Evolutionary conservation across 1,284 basidiomycete species (phyloP).

Genomic region (Cutaneotrichosporon arboriforme): DNA sequence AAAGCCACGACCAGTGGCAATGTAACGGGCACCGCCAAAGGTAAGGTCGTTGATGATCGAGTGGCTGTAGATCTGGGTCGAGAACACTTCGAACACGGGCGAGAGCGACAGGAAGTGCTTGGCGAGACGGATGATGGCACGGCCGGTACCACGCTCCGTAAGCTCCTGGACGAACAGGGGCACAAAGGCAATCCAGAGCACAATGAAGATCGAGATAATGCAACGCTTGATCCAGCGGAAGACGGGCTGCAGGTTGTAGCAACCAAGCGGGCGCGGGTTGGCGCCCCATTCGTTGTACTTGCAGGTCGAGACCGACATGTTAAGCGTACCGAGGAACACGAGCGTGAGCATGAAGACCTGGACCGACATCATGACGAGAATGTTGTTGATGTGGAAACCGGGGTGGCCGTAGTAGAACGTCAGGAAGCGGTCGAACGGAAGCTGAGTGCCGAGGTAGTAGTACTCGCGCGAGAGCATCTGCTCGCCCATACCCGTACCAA

Average conservation of each 20-base stretch:
- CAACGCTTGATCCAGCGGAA: conserved; percentile 90
- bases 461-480: conserved; percentile 99
- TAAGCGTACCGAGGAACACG: conserved; percentile 86
- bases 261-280: conserved; percentile 55
- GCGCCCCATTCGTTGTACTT: conserved; percentile 65
- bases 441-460: conserved; percentile 98
- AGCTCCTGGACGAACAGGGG: conserved; percentile 92
- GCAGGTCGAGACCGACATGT: conserved; percentile 71
- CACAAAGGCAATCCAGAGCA: conserved; percentile 91
- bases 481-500: conserved; percentile 99
- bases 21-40: conserved; percentile 92
- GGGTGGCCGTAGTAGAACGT: conserved; percentile 99
- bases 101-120: conserved; percentile 90
- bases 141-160: conserved; percentile 82
- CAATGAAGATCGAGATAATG: conserved; percentile 92
- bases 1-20: conserved; percentile 97
- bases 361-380: conserved; percentile 90
- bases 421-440: conserved; percentile 95
- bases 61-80: conserved; percentile 92
- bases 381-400: conserved; percentile 99
- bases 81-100: conserved; percentile 93
- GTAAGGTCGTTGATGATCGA: conserved; percentile 91
- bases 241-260: conserved; percentile 83
- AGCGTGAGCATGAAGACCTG: conserved; percentile 84
- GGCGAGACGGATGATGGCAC: conserved; percentile 77